Evolutionary conservation across 257 asterid genomes (phyloP), one percentile per base, ranked within the genome.

Genomic region (Gentiana macrophylla): DNA sequence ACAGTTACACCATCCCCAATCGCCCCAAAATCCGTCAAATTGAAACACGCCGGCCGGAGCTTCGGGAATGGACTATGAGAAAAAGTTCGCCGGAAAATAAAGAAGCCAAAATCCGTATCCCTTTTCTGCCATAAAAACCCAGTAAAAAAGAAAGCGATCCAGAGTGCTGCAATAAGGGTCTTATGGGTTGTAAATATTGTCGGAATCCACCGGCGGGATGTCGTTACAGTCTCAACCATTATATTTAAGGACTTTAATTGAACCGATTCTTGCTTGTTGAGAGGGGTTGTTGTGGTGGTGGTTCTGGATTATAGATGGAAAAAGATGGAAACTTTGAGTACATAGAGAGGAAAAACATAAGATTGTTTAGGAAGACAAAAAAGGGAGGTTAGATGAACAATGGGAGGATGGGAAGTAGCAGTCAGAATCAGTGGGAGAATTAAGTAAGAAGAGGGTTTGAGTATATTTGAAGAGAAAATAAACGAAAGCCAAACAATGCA

Each of bases 1-100:
- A 82, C 60, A 2, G 89, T 80, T 5, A 72, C 70, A 44, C 94
- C 96, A 70, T 87, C 92, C 2, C 94, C 94, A 62, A 81, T 82
- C 34, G 79, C 96, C 13, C 96, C 94, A 57, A 87, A 87, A 11
- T 87, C 92, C 64, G 87, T 82, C 83, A 84, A 78, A 65, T 74
- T 77, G 33, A 70, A 73, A 49, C 62, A 73, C 68, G 57, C 71
- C 2, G 80, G 80, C 35, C 78, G 62, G 10, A 77, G 69, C 76
- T 53, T 68, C 6, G 80, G 83, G 6, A 70, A 55, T 2, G 70
- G 45, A 67, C 62, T 50, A 34, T 4, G 43, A 43, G 72, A 59
- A 24, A 64, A 59, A 5, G 52, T 59, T 3, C 75, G 77, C 71
- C 70, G 70, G 73, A 70, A 70, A 62, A 60, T 60, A 60, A 65